Conservation (phyloP, 2,329 filamentous ascomycete genomes). For the Stagonosporopsis rhizophila region DNA sequence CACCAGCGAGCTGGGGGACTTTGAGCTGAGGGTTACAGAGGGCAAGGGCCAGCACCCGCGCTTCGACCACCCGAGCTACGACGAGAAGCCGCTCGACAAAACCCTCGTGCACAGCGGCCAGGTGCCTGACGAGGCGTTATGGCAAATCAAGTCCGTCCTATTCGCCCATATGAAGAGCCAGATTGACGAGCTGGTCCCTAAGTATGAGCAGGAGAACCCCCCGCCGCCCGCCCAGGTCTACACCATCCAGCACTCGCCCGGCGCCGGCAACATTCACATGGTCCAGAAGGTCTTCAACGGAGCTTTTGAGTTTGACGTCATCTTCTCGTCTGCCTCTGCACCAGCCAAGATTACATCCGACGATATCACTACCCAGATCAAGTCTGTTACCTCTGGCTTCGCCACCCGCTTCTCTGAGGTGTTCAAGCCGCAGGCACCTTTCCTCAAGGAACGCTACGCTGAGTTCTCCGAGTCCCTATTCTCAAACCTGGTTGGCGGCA, state of each 20-base stretch:
- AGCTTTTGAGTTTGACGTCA: conserved; percentile 87
- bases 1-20: conserved; percentile 76
- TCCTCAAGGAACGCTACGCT: conserved; percentile 73
- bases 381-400: conserved; percentile 71
- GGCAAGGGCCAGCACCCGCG: conserved; percentile 68
- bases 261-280: conserved; percentile 80
- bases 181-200: conserved; percentile 65
- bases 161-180: conserved; percentile 70
- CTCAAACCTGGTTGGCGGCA: conserved; percentile 90
- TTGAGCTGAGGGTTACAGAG: conserved; percentile 77
- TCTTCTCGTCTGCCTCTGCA: conserved; percentile 83
- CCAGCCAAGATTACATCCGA: conserved; percentile 61
- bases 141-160: conserved; percentile 78
- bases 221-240: conserved; percentile 88
- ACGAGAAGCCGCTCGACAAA: conserved; percentile 74
- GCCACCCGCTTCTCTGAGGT: conserved; percentile 75
- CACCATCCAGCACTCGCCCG: conserved; percentile 73
- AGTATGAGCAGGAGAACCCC: conserved; percentile 66
- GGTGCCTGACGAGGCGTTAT: conserved; percentile 72
- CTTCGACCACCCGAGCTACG: conserved; percentile 67
- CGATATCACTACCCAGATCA: conserved; percentile 74
- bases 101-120: conserved; percentile 78
- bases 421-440: conserved; percentile 78
- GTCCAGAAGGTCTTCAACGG: conserved; percentile 93
- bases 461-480: conserved; percentile 89